A percentile compares a stretch with the other conserved stretches of the same genome.
Conservation (phyloP, 2,329 filamentous ascomycete genomes). For the Verticillium alfalfae region DNA sequence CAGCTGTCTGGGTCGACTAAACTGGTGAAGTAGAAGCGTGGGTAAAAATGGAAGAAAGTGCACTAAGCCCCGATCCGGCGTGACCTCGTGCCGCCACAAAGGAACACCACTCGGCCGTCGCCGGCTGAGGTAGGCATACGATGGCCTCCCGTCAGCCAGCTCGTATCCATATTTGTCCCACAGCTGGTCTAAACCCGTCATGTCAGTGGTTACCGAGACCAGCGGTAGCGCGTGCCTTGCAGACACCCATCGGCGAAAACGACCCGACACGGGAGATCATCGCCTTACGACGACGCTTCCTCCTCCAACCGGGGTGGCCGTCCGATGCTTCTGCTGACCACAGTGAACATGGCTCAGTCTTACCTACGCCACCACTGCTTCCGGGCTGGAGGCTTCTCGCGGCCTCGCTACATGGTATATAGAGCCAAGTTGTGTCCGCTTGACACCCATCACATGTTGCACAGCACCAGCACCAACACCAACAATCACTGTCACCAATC, state of each 20-base stretch:
- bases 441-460: not conserved
- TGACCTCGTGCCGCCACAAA: not conserved
- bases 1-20: not conserved
- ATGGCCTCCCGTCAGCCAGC: not conserved
- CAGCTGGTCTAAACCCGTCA: not conserved
- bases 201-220: not conserved
- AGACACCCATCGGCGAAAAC: not conserved
- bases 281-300: not conserved
- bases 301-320: not conserved
- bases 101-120: not conserved
- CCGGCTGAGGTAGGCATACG: not conserved
- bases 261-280: not conserved
- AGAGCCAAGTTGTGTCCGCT: not conserved
- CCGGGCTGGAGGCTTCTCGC: not conserved
- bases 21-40: not conserved
- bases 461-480: not conserved
- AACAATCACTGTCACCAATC: slow-evolving; percentile 3
- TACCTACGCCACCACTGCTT: not conserved
- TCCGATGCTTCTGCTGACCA: not conserved
- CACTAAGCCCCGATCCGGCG: not conserved
- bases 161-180: not conserved
- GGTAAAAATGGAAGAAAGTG: not conserved
- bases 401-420: not conserved
- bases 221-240: not conserved
- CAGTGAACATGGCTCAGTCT: not conserved